Conservation (phyloP, 2,329 filamentous ascomycete species). For the Sporothrix mexicana region DNA sequence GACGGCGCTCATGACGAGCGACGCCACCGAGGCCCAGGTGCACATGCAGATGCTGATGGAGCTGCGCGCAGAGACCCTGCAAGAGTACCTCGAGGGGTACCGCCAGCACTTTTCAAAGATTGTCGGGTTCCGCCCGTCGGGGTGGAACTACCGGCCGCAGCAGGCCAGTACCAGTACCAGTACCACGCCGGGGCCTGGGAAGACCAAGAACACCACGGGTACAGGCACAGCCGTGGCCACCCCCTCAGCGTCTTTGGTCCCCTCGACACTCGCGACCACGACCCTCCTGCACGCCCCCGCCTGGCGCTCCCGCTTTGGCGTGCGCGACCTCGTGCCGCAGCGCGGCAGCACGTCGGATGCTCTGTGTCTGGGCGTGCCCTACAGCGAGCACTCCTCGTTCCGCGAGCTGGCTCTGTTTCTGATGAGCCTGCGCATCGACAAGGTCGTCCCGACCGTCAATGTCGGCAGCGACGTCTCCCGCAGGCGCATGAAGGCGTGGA, state of each 20-base stretch:
- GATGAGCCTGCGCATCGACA: slow-evolving; percentile 83
- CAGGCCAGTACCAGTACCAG: no score
- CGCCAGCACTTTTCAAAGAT: slow-evolving; percentile 83
- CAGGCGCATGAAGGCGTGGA: slow-evolving; percentile 68
- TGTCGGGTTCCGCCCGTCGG: slow-evolving; percentile 88
- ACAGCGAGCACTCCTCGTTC: slow-evolving; percentile 95
- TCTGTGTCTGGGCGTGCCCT: slow-evolving; percentile 91
- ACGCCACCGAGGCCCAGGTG: slow-evolving; percentile 87
- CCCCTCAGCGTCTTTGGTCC: slow-evolving; percentile 61
- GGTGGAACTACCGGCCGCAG: slow-evolving; percentile 87
- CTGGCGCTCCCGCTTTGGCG: slow-evolving; percentile 78
- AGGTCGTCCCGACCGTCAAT: slow-evolving; percentile 93
- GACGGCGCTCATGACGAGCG: slow-evolving; percentile 72
- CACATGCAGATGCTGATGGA: slow-evolving; percentile 98
- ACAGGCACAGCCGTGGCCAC: slow-evolving; percentile 44
- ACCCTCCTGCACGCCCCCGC: slow-evolving; percentile 62
- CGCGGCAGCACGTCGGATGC: slow-evolving; percentile 82
- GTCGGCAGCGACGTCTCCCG: slow-evolving; percentile 64
- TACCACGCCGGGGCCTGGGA: not conserved
- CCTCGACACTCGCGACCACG: slow-evolving; percentile 56
- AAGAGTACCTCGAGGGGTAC: slow-evolving; percentile 83
- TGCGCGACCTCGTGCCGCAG: slow-evolving; percentile 76
- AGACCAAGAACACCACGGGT: slow-evolving; percentile 47
- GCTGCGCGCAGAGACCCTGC: slow-evolving; percentile 86
- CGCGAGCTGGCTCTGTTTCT: slow-evolving; percentile 93